These are phyloP conservation scores for Solanum hybrid DNA, from an alignment of 305 asterid genomes.

Conservation along the genomic window DNA sequence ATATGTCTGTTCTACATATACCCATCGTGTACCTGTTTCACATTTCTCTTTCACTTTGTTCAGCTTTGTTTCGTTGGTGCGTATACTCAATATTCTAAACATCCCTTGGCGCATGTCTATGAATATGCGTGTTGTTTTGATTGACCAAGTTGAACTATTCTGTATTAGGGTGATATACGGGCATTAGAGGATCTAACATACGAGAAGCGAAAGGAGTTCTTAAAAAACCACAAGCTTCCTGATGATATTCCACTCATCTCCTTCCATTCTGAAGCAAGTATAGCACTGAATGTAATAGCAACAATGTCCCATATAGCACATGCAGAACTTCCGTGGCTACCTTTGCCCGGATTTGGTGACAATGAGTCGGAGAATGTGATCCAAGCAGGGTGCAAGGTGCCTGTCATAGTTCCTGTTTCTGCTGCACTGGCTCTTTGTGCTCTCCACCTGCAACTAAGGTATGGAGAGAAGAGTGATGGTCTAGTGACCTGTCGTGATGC, in stretches of 20 bases:
- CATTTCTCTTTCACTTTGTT: neutral
- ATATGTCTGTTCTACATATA: neutral
- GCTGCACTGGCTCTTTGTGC: slow-evolving; percentile 70
- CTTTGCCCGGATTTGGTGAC: slow-evolving; percentile 17
- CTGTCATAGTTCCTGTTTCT: slow-evolving; percentile 67
- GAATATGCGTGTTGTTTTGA: neutral
- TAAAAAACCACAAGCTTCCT: slow-evolving; percentile 56
- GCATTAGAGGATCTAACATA: slow-evolving; percentile 85
- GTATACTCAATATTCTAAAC: neutral
- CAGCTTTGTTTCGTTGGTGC: neutral
- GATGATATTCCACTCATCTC: slow-evolving; percentile 63
- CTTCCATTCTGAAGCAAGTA: slow-evolving; percentile 71
- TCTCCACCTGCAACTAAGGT: slow-evolving; percentile 62
- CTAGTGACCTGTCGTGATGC: slow-evolving; percentile 91
- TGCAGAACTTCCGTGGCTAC: slow-evolving; percentile 74
- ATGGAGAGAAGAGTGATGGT: slow-evolving; percentile 94
- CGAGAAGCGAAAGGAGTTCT: slow-evolving; percentile 67
- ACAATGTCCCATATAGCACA: slow-evolving; percentile 87
- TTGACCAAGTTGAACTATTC: neutral
- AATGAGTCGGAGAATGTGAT: slow-evolving; percentile 28
- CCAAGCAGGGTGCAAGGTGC: slow-evolving; percentile 42
- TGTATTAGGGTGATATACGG: slow-evolving; percentile 66
- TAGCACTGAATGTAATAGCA: slow-evolving; percentile 55
- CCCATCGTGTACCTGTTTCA: neutral
- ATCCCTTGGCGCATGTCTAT: neutral